Percentiles rank a stretch among this genome's conserved stretches.
phyloP scores from a whole-genome alignment of 805 yeast species.

The Peterozyma toletana region DNA sequence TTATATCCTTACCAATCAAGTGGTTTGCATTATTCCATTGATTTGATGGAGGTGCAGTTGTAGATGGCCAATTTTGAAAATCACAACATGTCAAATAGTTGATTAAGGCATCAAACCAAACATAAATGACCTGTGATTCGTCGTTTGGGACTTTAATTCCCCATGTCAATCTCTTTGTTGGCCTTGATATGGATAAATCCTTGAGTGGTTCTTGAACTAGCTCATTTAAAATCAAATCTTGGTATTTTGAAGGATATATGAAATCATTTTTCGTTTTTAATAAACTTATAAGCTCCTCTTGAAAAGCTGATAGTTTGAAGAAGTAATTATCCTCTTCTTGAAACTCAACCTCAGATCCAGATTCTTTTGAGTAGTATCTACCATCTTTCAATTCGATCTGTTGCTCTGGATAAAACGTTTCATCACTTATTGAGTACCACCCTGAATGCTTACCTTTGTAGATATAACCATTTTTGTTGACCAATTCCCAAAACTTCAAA shows the following conservation, averaged over 20 bases:
- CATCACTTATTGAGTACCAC: conserved; percentile 94
- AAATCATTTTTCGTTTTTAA: conserved; percentile 45
- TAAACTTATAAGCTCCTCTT: conserved; percentile 39
- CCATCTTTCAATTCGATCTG: conserved; percentile 45
- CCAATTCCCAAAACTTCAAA: conserved; percentile 57
- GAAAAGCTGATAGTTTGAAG: conserved; percentile 64
- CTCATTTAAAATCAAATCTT: conserved; percentile 48
- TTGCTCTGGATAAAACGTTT: conserved; percentile 82
- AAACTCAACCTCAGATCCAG: conserved; percentile 67
- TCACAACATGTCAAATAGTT: conserved; percentile 77
- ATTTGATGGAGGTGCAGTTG: conserved; percentile 14
- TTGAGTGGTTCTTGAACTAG: conserved; percentile 37
- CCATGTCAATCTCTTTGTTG: conserved; percentile 73
- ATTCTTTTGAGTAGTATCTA: conserved; percentile 47
- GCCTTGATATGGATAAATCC: conserved; percentile 87
- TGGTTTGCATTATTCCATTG: conserved; percentile 66
- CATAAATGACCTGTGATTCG: conserved; percentile 73
- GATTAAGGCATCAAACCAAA: conserved; percentile 93
- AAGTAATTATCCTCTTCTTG: conserved; percentile 84
- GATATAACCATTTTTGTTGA: conserved; percentile 55
- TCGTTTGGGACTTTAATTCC: conserved; percentile 87
- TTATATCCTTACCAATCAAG: conserved; percentile 86
- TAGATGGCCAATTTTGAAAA: conserved; percentile 31
- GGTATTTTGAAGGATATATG: conserved; percentile 59
- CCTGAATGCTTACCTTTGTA: conserved; percentile 84